Base-by-base conservation (phyloP, 257 asterid genomes). In the Primulina tabacum region DNA sequence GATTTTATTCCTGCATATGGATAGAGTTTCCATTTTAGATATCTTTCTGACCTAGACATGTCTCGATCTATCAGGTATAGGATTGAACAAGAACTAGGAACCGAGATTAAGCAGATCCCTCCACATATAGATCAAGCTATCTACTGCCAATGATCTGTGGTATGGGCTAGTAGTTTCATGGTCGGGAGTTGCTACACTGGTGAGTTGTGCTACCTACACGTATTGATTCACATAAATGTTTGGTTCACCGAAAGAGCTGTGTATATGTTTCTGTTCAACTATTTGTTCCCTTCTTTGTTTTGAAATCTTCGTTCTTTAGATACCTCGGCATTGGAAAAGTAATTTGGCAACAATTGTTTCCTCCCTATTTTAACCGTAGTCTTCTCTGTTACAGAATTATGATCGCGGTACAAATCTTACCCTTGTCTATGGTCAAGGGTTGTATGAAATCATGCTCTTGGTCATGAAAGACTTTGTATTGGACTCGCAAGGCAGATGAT, bases 71-170 rank as follows among this genome's bases (percentile, higher is more conserved):
- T 66, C 78, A 88, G 95, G 83, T 84, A 90, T 77, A 88, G 86
- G 84, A 90, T 90, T 74, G 96, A 90, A 78, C 95, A 84, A 82
- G 95, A 90, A 73, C 81, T 90, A 69, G 95, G 95, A 37, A 88
- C 92, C 21, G 96, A 90, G 83, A 86, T 88, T 59, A 84, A 90
- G 86, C 95, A 88, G 83, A 90, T 88, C 69, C 96, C 96, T 78
- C 92, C 95, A 0, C 88, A 88, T 32, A 90, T 90, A 50, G 95
- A 90, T 81, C 92, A 90, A 78, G 88, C 85, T 40, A 88, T 88
- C 68, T 90, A 90, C 77, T 88, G 95, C 82, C 80, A 34, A 60
- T 86, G 80, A 84, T 74, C 65, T 40, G 65, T 16, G 60, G 63
- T 65, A 69, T 43, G 29, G 66, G 67, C 64, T 74, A 28, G 56